phyloP scores from a whole-genome alignment of 345 rosid genomes.

The Microcos paniculata region DNA sequence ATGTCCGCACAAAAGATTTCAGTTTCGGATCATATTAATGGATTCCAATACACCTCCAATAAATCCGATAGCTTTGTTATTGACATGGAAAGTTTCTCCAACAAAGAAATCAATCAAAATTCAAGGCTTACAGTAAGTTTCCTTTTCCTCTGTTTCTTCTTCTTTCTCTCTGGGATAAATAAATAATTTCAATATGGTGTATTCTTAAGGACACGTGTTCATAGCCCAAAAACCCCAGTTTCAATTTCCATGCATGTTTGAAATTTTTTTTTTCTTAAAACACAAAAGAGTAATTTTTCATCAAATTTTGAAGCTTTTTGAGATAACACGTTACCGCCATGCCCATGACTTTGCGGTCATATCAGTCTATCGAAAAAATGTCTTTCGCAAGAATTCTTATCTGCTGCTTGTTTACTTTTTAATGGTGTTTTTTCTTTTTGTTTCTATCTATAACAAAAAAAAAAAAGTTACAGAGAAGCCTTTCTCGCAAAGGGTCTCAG shows the following conservation, averaged over 20 bases:
- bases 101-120: conserved; percentile 33
- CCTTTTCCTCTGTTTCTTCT: not conserved
- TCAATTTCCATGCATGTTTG: not conserved
- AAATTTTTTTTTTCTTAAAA: not conserved
- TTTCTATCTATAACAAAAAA: not conserved
- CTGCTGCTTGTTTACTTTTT: not conserved
- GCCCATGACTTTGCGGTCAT: conserved; percentile 10
- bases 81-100: conserved; percentile 19
- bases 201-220: not conserved
- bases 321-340: conserved; percentile 7
- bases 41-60: conserved; percentile 17
- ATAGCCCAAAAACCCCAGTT: not conserved
- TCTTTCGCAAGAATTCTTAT: conserved; percentile 7
- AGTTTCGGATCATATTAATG: conserved; percentile 19
- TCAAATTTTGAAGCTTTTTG: not conserved
- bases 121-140: conserved; percentile 52
- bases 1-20: conserved; percentile 5
- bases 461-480: conserved; percentile 66
- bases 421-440: not conserved
- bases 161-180: not conserved
- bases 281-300: not conserved
- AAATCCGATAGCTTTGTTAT: conserved; percentile 19
- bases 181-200: not conserved
- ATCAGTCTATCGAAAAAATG: conserved; percentile 21
- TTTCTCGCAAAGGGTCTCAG: conserved; percentile 68